Conservation (phyloP, 805 yeast genomes). For the Candida taoyuanica region DNA sequence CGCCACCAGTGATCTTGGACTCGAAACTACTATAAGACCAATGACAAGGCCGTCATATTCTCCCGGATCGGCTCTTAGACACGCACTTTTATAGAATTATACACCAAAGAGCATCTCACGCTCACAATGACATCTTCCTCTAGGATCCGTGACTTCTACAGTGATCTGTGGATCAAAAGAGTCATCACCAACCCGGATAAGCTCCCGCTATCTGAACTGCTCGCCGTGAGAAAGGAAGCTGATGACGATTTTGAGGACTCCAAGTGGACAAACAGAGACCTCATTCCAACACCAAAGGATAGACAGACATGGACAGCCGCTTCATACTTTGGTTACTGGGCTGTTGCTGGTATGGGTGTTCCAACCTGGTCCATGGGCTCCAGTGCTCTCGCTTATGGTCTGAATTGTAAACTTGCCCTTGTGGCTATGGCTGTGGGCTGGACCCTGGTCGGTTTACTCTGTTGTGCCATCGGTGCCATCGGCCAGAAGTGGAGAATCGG, state of each 20-base stretch:
- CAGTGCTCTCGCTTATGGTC: constrained; percentile 25
- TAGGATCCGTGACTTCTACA: constrained; percentile 3
- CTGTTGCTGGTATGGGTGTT: constrained; percentile 33
- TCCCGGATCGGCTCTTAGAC: too few relatives aligned
- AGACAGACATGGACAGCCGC: constrained; percentile 35
- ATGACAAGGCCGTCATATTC: too few relatives aligned
- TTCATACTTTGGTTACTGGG: constrained; percentile 35
- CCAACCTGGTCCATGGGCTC: constrained; percentile 35
- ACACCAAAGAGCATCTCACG: too few relatives aligned
- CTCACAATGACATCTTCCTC: neutral
- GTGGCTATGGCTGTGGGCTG: constrained; percentile 28
- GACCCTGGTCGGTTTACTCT: constrained; percentile 20
- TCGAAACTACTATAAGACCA: too few relatives aligned
- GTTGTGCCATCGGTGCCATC: constrained; percentile 22
- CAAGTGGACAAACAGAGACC: constrained; percentile 32
- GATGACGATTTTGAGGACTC: constrained; percentile 13
- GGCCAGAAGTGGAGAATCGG: constrained; percentile 34
- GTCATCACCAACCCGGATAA: constrained; percentile 14
- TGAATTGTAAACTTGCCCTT: constrained; percentile 28
- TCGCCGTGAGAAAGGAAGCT: constrained; percentile 15
- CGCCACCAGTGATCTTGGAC: too few relatives aligned
- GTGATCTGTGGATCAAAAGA: constrained; percentile 14
- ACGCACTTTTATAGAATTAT: too few relatives aligned
- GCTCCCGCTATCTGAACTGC: constrained; percentile 12
- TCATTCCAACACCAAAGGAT: constrained; percentile 33